Percentiles rank a stretch among this genome's conserved stretches.
These are phyloP conservation scores for Astragalus glycyphyllos DNA, from an alignment of 306 rosid species.

Conservation along the genomic window DNA sequence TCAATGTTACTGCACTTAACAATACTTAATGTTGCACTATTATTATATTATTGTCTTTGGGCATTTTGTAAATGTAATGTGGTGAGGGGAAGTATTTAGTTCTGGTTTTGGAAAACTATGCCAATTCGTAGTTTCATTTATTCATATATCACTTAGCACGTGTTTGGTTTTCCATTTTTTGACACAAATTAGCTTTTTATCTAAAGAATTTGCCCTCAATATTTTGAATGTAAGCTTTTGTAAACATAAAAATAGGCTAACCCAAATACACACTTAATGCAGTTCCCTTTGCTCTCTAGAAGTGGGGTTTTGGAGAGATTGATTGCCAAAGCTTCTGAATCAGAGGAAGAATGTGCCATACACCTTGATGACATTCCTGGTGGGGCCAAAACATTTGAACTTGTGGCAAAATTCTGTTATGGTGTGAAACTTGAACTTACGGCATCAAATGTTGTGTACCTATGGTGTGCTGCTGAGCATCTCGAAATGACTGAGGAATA, in stretches of 20 bases:
- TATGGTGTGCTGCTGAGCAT: slow-evolving; percentile 87
- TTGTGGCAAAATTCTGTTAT: slow-evolving; percentile 93
- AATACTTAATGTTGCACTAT: slow-evolving; percentile 17
- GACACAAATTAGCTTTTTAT: slow-evolving; percentile 5
- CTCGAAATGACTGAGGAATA: slow-evolving; percentile 97
- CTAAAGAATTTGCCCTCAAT: neutral
- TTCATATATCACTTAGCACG: slow-evolving; percentile 29
- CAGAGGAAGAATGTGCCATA: slow-evolving; percentile 70
- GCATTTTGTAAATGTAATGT: slow-evolving; percentile 16
- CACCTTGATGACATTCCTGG: slow-evolving; percentile 80
- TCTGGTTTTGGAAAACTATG: neutral
- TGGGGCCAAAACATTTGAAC: slow-evolving; percentile 88
- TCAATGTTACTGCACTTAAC: neutral
- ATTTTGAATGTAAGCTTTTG: slow-evolving; percentile 14
- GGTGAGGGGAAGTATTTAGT: neutral
- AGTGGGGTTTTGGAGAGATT: slow-evolving; percentile 86
- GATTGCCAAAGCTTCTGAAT: slow-evolving; percentile 82
- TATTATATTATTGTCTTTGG: neutral
- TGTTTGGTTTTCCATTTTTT: slow-evolving; percentile 25
- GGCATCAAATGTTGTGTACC: slow-evolving; percentile 87
- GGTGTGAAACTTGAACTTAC: slow-evolving; percentile 97
- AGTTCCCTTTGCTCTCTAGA: slow-evolving; percentile 99
- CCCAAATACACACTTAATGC: slow-evolving; percentile 43
- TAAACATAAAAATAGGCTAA: slow-evolving; percentile 28
- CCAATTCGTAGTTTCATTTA: slow-evolving; percentile 15